A percentile compares a stretch with the other conserved stretches of the same genome.
Evolutionary conservation across 163 green algal genomes (phyloP).

Genomic region (Chlamydomonas reinhardtii): DNA sequence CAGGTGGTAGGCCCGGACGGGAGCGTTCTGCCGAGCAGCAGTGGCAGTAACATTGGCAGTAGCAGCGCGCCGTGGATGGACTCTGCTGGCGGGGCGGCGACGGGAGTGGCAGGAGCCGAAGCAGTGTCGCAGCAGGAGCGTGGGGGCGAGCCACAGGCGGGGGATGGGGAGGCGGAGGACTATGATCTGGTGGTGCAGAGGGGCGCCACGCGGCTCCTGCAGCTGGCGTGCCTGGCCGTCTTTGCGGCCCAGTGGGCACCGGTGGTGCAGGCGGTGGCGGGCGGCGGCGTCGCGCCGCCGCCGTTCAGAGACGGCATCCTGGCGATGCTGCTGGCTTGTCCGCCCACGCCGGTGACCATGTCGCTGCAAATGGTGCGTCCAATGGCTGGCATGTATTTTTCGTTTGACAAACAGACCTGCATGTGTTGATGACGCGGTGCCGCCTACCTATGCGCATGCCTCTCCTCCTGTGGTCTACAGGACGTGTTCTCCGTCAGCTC

Average conservation of each 20-base stretch:
- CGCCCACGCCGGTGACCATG: constrained; percentile 17
- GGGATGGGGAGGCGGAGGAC: background rate
- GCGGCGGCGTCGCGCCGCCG: background rate
- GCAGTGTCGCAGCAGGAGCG: background rate
- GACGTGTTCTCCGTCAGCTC: background rate
- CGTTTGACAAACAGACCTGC: no score
- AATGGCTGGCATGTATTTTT: no score
- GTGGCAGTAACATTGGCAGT: no score
- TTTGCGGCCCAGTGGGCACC: constrained; percentile 41
- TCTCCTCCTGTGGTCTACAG: background rate
- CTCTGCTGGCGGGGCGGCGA: no score
- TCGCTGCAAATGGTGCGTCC: constrained; percentile 26
- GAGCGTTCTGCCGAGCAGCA: no score
- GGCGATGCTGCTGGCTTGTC: constrained; percentile 27
- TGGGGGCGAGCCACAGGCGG: background rate
- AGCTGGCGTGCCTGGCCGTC: background rate
- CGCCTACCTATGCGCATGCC: no score
- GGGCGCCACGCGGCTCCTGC: background rate
- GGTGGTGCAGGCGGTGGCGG: constrained; percentile 3
- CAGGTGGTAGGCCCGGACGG: background rate
- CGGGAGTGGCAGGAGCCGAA: background rate
- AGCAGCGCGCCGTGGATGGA: no score
- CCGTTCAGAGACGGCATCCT: background rate
- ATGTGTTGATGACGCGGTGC: no score
- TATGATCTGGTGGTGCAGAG: background rate